phyloP scores from a whole-genome alignment of 2,329 filamentous ascomycete species.

The Aspergillus sp. region DNA sequence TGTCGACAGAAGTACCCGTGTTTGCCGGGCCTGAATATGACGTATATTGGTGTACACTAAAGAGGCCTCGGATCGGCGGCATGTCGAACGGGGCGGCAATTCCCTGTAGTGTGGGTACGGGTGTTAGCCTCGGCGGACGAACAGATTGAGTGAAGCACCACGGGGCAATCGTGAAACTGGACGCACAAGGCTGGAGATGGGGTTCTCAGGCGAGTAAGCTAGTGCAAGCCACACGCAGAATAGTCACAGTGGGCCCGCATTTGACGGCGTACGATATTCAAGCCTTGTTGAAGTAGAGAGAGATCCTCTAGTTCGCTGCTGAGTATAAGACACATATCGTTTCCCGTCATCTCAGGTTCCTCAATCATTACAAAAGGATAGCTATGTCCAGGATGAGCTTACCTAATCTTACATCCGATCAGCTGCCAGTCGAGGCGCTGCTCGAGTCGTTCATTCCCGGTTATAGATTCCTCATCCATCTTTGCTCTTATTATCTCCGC shows the following conservation, averaged over 20 bases:
- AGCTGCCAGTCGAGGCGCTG: conserved; percentile 19
- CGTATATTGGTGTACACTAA: neutral
- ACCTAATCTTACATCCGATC: neutral
- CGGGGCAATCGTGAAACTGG: conserved; percentile 4
- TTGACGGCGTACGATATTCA: neutral
- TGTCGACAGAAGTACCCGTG: neutral
- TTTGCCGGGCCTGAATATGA: neutral
- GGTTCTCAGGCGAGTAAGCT: conserved; percentile 6
- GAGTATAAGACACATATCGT: conserved; percentile 5
- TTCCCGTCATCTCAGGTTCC: conserved; percentile 1
- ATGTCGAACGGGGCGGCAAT: neutral
- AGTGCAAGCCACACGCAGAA: conserved; percentile 6
- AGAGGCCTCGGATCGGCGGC: neutral
- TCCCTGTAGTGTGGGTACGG: neutral
- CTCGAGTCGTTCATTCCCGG: conserved; percentile 50
- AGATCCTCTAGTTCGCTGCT: conserved; percentile 3
- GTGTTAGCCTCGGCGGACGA: neutral
- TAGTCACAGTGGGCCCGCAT: conserved; percentile 2
- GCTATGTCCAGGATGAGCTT: neutral
- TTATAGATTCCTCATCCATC: conserved; percentile 46
- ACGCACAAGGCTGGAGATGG: conserved; percentile 4
- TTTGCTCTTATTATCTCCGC: conserved; percentile 39
- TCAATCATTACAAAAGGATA: conserved; percentile 2
- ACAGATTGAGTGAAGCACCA: neutral
- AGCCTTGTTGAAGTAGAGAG: neutral